phyloP scores from a whole-genome alignment of 805 yeast species.

The Scheffersomyces amazonensis region DNA sequence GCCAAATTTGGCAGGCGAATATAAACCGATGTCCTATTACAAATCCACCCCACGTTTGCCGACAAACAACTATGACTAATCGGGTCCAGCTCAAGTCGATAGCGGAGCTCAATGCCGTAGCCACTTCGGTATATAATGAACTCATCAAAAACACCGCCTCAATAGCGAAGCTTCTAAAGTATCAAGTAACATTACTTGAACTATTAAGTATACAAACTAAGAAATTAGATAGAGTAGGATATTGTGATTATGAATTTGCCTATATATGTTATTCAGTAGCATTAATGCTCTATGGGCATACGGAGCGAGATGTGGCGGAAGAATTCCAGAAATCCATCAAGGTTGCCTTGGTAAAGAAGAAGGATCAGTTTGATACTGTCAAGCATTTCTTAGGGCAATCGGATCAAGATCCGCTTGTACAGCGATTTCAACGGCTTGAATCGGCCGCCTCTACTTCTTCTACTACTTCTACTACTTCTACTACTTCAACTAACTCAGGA shows the following conservation, averaged over 20 bases:
- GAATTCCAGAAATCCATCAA: constrained; percentile 15
- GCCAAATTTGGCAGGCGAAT: too few species aligned
- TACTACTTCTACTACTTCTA: too few species aligned
- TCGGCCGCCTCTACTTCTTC: background rate
- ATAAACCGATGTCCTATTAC: too few species aligned
- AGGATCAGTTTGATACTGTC: constrained; percentile 1
- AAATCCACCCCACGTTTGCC: too few species aligned
- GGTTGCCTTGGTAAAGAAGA: constrained; percentile 7
- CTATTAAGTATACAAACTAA: constrained; percentile 29
- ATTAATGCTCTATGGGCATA: constrained; percentile 8
- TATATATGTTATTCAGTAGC: constrained; percentile 22
- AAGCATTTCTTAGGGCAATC: background rate
- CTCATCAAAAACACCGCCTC: background rate
- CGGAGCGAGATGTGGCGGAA: constrained; percentile 6
- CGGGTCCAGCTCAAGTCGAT: constrained; percentile 1
- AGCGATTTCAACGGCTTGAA: constrained; percentile 1
- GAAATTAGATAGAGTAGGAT: constrained; percentile 22
- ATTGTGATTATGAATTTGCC: constrained; percentile 38
- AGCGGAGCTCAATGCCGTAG: constrained; percentile 5
- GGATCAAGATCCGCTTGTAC: background rate
- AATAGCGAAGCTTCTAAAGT: constrained; percentile 17
- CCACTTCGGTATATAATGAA: background rate
- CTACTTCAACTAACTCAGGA: too few species aligned
- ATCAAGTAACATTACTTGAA: constrained; percentile 32
- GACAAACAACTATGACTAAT: background rate